Base-by-base conservation (phyloP, 2,329 filamentous ascomycete species). In the Hortaea sp. region DNA sequence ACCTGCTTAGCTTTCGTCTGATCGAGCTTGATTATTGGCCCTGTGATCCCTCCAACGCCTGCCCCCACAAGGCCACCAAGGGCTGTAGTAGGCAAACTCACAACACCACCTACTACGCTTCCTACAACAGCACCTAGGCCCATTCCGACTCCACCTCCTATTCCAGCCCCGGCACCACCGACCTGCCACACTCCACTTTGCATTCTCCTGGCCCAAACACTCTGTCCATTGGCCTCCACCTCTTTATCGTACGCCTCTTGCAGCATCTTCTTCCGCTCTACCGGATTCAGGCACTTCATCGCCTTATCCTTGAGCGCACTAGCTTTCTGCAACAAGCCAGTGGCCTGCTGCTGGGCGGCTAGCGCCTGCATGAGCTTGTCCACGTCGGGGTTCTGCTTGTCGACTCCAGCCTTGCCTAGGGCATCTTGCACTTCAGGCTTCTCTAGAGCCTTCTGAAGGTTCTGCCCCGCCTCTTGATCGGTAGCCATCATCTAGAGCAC, bases 121-220 rank as follows among this genome's bases (percentile, higher is more conserved):
- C 68, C 68, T 0, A 71, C 65, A 0, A 69, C 61, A 0, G 66
- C 66, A 0, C 69, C 69, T 12, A 71, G 46, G 0, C 69, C 69
- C 13, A 66, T 57, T 1, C 63, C 63, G 2, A 69, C 64, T 6
- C 65, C 67, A 11, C 61, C 63, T 0, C 68, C 68, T 13, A 71
- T 70, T 0, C 69, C 69, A 0, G 63, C 68, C 1, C 68, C 69
- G 5, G 65, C 68, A 9, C 62, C 56, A 1, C 60, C 59, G 1
- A 68, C 68, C 48, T 69, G 66, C 47, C 69, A 69, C 1, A 64
- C 63, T 1, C 69, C 61, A 9, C 50, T 55, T 37, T 58, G 52
- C 46, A 63, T 41, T 12, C 60, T 44, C 12, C 48, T 41, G 3
- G 62, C 60, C 13, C 56, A 44, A 59, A 53, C n/a, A 58, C 59